Conservation (phyloP, 192 early-diverging fungal genomes). For the Spinellus fusiger region DNA sequence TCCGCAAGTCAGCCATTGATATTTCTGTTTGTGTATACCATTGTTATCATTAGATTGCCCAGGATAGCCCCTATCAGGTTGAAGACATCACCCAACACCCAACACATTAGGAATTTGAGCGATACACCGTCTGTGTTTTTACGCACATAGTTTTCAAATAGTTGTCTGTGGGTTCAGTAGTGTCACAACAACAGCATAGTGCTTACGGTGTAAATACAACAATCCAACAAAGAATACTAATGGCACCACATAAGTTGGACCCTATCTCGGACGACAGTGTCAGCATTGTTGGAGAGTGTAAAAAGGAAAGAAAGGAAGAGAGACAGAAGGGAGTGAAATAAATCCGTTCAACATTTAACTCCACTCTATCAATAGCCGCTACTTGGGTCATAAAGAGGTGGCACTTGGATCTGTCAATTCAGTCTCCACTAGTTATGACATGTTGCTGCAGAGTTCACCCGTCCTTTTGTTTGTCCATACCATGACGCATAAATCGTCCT, state of each 20-base stretch:
- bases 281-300: too few relatives aligned
- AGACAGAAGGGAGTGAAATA: too few relatives aligned
- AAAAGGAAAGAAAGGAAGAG: too few relatives aligned
- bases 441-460: too few relatives aligned
- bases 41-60: constrained; percentile 60
- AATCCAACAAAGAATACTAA: constrained; percentile 69
- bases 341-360: too few relatives aligned
- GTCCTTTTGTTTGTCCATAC: too few relatives aligned
- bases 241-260: constrained; percentile 54
- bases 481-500: too few relatives aligned
- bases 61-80: constrained; percentile 65
- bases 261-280: too few relatives aligned
- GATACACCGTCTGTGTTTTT: constrained; percentile 75
- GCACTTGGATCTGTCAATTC: too few relatives aligned
- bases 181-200: background rate
- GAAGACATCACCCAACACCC: constrained; percentile 75
- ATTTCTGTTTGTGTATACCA: constrained; percentile 38
- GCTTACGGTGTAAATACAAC: constrained; percentile 76
- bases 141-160: constrained; percentile 68
- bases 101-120: constrained; percentile 60
- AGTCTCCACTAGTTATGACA: too few relatives aligned
- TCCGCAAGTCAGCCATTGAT: background rate
- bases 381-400: too few relatives aligned
- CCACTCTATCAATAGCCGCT: too few relatives aligned
- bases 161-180: constrained; percentile 60